Percentiles rank a stretch among this genome's conserved stretches.
Conservation (phyloP, 352 stramenopile genomes). For the Thraustochytrium sp. region DNA sequence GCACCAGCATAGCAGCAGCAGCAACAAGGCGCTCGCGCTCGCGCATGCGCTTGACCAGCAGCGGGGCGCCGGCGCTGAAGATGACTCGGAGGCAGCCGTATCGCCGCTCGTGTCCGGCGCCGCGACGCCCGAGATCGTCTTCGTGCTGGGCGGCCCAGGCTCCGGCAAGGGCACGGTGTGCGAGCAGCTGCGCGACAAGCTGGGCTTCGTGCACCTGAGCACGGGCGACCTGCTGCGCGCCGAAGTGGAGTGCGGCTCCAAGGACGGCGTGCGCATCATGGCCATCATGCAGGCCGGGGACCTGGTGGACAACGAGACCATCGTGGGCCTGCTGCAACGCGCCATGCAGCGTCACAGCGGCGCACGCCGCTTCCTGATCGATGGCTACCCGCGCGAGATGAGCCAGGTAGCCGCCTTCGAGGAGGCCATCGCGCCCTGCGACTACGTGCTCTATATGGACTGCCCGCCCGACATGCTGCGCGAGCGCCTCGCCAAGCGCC, state of each 20-base stretch:
- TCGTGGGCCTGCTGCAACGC: conserved; percentile 29
- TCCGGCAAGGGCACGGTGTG: conserved; percentile 53
- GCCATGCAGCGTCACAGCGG: conserved; percentile 58
- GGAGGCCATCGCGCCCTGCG: neutral
- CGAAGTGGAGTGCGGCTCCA: conserved; percentile 33
- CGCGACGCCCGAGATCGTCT: conserved; percentile 45
- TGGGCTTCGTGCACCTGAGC: conserved; percentile 49
- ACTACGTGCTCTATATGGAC: conserved; percentile 72
- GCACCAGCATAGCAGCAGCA: no score
- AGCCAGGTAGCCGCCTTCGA: conserved; percentile 47
- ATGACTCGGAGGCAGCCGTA: neutral
- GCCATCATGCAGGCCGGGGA: conserved; percentile 40
- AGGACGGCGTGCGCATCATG: conserved; percentile 36
- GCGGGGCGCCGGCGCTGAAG: neutral
- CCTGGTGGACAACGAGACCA: conserved; percentile 48
- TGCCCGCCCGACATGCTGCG: conserved; percentile 85
- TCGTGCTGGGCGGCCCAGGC: conserved; percentile 51
- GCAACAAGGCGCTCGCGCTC: no score
- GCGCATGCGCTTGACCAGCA: no score
- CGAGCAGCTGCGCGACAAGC: conserved; percentile 35
- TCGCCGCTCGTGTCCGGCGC: neutral
- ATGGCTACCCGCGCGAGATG: conserved; percentile 96
- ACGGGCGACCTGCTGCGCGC: conserved; percentile 50
- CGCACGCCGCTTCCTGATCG: conserved; percentile 89
- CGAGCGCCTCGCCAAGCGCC: conserved; percentile 83